phyloP scores from a whole-genome alignment of 1,284 basidiomycete species.

The Fomes fomentarius region DNA sequence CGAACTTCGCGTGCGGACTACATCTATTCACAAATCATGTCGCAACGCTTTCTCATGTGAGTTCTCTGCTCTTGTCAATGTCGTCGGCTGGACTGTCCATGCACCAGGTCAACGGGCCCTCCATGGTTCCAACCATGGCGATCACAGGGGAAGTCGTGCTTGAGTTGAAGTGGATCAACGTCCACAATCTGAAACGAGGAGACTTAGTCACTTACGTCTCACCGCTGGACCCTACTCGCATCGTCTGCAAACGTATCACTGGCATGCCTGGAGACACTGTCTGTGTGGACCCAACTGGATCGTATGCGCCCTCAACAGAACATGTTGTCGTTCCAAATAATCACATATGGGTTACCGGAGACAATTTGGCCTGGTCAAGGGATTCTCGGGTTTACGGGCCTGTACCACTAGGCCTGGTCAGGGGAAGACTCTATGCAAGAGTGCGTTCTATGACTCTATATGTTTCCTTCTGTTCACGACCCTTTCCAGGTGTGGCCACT shows the following conservation, averaged over 20 bases:
- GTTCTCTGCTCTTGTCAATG: slow-evolving; percentile 11
- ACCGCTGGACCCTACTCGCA: slow-evolving; percentile 69
- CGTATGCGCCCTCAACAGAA: slow-evolving; percentile 59
- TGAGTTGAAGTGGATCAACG: slow-evolving; percentile 63
- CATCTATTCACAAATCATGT: slow-evolving; percentile 67
- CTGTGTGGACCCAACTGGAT: slow-evolving; percentile 84
- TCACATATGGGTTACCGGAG: slow-evolving; percentile 92
- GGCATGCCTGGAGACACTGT: slow-evolving; percentile 90
- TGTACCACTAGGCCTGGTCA: slow-evolving; percentile 82
- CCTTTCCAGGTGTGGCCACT: slow-evolving; percentile 56
- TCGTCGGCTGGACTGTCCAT: background rate
- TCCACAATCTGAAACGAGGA: slow-evolving; percentile 65
- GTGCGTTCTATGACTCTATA: slow-evolving; percentile 46
- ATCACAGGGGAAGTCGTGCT: slow-evolving; percentile 61
- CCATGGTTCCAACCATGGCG: slow-evolving; percentile 86
- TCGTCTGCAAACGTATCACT: slow-evolving; percentile 90
- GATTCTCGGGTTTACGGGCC: slow-evolving; percentile 94
- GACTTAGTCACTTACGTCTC: slow-evolving; percentile 83
- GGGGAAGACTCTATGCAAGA: slow-evolving; percentile 77
- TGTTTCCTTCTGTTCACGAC: background rate
- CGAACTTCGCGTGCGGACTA: slow-evolving; percentile 54
- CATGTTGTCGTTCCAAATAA: slow-evolving; percentile 81
- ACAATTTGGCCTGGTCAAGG: slow-evolving; percentile 83
- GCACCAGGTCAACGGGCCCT: slow-evolving; percentile 61
- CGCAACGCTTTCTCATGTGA: slow-evolving; percentile 55